phyloP scores from a whole-genome alignment of 768 basidiomycete genomes.

The Kwoniella sp. region DNA sequence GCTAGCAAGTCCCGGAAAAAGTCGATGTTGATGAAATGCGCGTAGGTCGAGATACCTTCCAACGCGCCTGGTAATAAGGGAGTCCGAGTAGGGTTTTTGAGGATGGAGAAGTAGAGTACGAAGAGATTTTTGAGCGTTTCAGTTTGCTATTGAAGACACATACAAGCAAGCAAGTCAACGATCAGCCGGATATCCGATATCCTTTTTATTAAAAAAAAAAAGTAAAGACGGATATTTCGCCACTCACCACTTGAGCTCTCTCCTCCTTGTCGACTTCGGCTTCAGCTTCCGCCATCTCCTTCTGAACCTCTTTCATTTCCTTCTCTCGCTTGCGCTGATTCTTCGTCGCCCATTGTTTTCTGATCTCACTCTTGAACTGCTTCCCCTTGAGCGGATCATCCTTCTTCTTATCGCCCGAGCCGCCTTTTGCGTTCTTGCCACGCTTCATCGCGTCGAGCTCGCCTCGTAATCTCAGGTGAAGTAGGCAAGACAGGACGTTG shows the following conservation, averaged over 20 bases:
- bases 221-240: not conserved
- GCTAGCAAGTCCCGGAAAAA: slow-evolving; percentile 95
- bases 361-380: slow-evolving; percentile 55
- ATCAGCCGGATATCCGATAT: not conserved
- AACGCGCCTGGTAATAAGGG: slow-evolving; percentile 80
- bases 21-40: slow-evolving; percentile 95
- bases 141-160: slow-evolving; percentile 69
- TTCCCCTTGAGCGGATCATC: slow-evolving; percentile 60
- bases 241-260: slow-evolving; percentile 73
- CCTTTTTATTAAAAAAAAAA: not conserved
- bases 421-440: slow-evolving; percentile 52
- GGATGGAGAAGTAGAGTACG: slow-evolving; percentile 91
- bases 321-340: slow-evolving; percentile 81
- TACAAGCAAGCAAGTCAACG: not conserved
- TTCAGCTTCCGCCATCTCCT: slow-evolving; percentile 62
- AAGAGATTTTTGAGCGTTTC: slow-evolving; percentile 97
- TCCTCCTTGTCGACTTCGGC: slow-evolving; percentile 54
- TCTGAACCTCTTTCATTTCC: slow-evolving; percentile 85
- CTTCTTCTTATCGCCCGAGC: slow-evolving; percentile 46
- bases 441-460: slow-evolving; percentile 76
- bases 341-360: slow-evolving; percentile 81
- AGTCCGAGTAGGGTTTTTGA: slow-evolving; percentile 80
- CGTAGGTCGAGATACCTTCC: slow-evolving; percentile 87
- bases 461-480: slow-evolving; percentile 80
- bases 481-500: slow-evolving; percentile 78